phyloP scores from a whole-genome alignment of 495 filamentous ascomycete genomes.

The Lasiosphaeriaceae sp. region DNA sequence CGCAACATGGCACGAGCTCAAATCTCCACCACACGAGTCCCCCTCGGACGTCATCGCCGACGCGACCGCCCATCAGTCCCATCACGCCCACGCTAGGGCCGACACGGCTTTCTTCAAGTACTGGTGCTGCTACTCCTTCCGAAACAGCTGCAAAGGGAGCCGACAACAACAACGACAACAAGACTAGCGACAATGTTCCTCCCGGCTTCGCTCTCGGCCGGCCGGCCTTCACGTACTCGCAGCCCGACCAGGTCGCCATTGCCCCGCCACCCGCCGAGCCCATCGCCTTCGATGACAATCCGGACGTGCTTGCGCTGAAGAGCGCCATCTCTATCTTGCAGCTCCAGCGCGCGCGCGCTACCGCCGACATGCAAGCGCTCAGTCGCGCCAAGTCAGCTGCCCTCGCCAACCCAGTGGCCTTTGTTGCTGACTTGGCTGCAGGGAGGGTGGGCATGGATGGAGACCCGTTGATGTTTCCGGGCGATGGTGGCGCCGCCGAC shows the following conservation, averaged over 20 bases:
- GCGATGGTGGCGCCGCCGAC: neutral
- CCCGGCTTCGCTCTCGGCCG: constrained; percentile 29
- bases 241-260: constrained; percentile 33
- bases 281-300: constrained; percentile 71
- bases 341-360: constrained; percentile 71
- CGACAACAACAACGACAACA: neutral
- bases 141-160: neutral
- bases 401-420: constrained; percentile 62
- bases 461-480: constrained; percentile 21
- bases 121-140: neutral
- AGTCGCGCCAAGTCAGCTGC: constrained; percentile 61
- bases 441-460: constrained; percentile 46
- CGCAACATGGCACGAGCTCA: neutral
- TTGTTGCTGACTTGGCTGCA: constrained; percentile 56
- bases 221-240: constrained; percentile 40
- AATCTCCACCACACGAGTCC: neutral
- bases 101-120: constrained; percentile 9
- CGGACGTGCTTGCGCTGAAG: constrained; percentile 78
- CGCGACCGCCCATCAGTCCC: constrained; percentile 40
- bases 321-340: constrained; percentile 78
- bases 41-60: constrained; percentile 8
- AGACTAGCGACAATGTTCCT: neutral
- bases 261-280: constrained; percentile 56
- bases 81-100: constrained; percentile 39
- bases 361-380: constrained; percentile 64